phyloP scores from a whole-genome alignment of 2,329 filamentous ascomycete genomes.

The Trichoderma koningii region DNA sequence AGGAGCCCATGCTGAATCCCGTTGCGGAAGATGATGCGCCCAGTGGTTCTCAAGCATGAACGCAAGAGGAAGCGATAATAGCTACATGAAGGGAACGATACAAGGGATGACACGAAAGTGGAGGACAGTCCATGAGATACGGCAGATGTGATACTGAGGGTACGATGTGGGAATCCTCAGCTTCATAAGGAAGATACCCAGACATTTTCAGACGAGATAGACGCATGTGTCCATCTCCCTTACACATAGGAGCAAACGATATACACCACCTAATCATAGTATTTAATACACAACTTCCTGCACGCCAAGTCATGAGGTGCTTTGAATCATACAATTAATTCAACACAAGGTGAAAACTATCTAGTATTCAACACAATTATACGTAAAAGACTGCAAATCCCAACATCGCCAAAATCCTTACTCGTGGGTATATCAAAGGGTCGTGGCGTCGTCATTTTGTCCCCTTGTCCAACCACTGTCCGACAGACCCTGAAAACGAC shows the following conservation, averaged over 20 bases:
- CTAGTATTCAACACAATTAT: not conserved
- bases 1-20: not conserved
- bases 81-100: too few relatives aligned
- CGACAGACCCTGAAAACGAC: not conserved
- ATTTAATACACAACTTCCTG: slow-evolving; percentile 1
- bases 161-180: not conserved
- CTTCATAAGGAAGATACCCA: slow-evolving; percentile 12
- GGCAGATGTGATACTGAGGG: not conserved
- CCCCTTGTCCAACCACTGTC: not conserved
- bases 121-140: not conserved
- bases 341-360: not conserved
- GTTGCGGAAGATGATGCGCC: slow-evolving; percentile 13
- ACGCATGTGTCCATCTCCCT: not conserved
- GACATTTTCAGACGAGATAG: not conserved
- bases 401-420: slow-evolving; percentile 18
- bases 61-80: not conserved
- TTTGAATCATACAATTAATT: slow-evolving; percentile 11
- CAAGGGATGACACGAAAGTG: not conserved
- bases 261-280: not conserved
- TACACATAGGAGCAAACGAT: not conserved
- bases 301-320: not conserved
- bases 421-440: slow-evolving; percentile 11
- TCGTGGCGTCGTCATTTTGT: slow-evolving; percentile 11
- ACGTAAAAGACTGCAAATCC: not conserved
- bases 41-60: not conserved